Conservation (phyloP, 1,284 basidiomycete genomes). For the Kwoniella shivajii region DNA sequence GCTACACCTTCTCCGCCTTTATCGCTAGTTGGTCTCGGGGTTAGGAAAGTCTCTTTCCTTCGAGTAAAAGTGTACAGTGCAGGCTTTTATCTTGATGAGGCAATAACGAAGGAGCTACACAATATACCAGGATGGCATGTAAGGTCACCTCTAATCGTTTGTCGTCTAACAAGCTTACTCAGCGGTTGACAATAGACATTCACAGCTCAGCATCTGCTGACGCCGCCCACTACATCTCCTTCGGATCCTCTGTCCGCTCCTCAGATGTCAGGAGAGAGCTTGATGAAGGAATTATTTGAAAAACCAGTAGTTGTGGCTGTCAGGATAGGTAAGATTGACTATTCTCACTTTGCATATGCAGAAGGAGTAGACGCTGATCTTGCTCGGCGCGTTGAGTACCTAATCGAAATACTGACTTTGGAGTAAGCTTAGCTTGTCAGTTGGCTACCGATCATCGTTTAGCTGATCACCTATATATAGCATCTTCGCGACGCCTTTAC, state of each 20-base stretch:
- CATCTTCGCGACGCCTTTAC: constrained; percentile 60
- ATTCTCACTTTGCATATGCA: background rate
- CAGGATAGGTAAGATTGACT: constrained; percentile 46
- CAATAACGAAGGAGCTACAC: constrained; percentile 24
- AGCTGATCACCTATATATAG: constrained; percentile 7
- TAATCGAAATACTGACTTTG: constrained; percentile 59
- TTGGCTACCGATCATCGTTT: background rate
- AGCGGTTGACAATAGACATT: constrained; percentile 18
- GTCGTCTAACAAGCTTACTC: background rate
- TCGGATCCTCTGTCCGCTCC: constrained; percentile 15
- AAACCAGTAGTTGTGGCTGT: constrained; percentile 46
- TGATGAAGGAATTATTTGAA: constrained; percentile 43
- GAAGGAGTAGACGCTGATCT: background rate
- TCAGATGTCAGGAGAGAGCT: constrained; percentile 39
- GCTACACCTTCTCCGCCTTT: constrained; percentile 37
- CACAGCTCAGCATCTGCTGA: constrained; percentile 32
- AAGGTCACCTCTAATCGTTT: too few relatives aligned
- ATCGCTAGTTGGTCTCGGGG: constrained; percentile 58
- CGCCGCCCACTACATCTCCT: constrained; percentile 14
- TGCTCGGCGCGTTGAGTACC: constrained; percentile 52
- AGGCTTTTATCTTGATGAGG: constrained; percentile 57
- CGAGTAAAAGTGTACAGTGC: constrained; percentile 58
- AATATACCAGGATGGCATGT: constrained; percentile 40
- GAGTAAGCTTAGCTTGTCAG: constrained; percentile 22
- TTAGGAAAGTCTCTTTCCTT: constrained; percentile 60